phyloP scores from a whole-genome alignment of 2,329 filamentous ascomycete species.

The Lecanicillium sp. region DNA sequence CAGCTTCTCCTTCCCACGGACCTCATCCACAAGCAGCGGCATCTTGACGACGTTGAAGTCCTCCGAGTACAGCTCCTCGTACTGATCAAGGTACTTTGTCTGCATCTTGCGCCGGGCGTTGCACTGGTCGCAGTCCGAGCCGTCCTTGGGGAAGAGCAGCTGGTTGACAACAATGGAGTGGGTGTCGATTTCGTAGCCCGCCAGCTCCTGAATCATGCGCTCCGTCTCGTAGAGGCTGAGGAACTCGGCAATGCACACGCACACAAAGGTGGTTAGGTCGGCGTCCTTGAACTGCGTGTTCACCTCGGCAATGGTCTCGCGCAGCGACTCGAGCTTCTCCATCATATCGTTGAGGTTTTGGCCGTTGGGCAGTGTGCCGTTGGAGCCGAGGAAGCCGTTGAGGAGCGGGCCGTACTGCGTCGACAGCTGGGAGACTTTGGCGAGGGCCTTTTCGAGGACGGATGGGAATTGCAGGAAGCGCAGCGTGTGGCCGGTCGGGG shows the following conservation, averaged over 20 bases:
- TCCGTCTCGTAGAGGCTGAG: conserved; percentile 95
- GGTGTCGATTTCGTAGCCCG: conserved; percentile 88
- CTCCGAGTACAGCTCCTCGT: conserved; percentile 96
- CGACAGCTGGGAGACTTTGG: conserved; percentile 90
- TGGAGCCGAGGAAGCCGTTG: conserved; percentile 81
- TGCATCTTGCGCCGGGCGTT: conserved; percentile 95
- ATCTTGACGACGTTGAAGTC: conserved; percentile 96
- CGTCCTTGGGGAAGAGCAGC: conserved; percentile 81
- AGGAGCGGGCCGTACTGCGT: conserved; percentile 93
- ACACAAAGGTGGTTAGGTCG: conserved; percentile 91
- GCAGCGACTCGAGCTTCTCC: conserved; percentile 86
- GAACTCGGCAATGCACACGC: conserved; percentile 97
- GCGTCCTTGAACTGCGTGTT: conserved; percentile 98
- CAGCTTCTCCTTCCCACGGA: conserved; percentile 87
- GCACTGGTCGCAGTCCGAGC: conserved; percentile 87
- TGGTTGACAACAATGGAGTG: conserved; percentile 98
- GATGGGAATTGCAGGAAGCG: conserved; percentile 98
- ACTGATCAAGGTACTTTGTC: conserved; percentile 98
- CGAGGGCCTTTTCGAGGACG: conserved; percentile 96
- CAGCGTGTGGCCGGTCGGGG: conserved; percentile 93
- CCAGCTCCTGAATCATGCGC: conserved; percentile 97
- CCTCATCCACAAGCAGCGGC: conserved; percentile 91
- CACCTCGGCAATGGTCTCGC: conserved; percentile 89
- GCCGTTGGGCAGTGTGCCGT: conserved; percentile 73
- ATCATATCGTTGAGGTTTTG: conserved; percentile 88